Conservation (phyloP, 371 early-diverging fungal genomes). For the Apophysomyces variabilis region DNA sequence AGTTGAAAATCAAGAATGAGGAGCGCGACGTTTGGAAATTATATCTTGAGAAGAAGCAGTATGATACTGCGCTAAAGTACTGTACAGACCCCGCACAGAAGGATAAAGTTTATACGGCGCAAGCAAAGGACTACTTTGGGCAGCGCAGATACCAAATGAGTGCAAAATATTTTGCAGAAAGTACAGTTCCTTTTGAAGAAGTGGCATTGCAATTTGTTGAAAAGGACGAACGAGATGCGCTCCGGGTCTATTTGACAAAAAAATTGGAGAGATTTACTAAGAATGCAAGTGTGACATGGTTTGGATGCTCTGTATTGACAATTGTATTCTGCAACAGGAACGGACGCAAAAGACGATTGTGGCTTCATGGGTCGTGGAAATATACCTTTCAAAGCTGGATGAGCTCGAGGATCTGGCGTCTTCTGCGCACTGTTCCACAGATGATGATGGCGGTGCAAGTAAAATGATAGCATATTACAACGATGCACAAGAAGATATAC, state of each 20-base stretch:
- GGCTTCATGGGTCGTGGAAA: slow-evolving; percentile 88
- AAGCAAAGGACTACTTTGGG: slow-evolving; percentile 85
- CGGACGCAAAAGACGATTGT: slow-evolving; percentile 81
- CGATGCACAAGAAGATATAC: slow-evolving; percentile 54
- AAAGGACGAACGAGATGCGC: slow-evolving; percentile 72
- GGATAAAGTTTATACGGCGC: slow-evolving; percentile 78
- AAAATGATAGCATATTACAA: slow-evolving; percentile 30
- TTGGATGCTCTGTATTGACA: not conserved
- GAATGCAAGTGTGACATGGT: slow-evolving; percentile 48
- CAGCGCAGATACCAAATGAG: slow-evolving; percentile 75
- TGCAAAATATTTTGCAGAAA: slow-evolving; percentile 86
- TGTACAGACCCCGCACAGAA: slow-evolving; percentile 78
- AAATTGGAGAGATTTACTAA: slow-evolving; percentile 66
- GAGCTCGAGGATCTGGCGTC: slow-evolving; percentile 64
- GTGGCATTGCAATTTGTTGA: slow-evolving; percentile 83
- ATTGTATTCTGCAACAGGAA: slow-evolving; percentile 56
- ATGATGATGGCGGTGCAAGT: slow-evolving; percentile 7
- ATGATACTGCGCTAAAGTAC: slow-evolving; percentile 76
- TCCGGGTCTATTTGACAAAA: slow-evolving; percentile 74
- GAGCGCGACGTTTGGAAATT: slow-evolving; percentile 93
- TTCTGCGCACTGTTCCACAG: slow-evolving; percentile 44
- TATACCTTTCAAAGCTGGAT: slow-evolving; percentile 80
- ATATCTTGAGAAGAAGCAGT: slow-evolving; percentile 75
- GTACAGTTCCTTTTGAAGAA: slow-evolving; percentile 84
- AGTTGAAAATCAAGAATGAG: slow-evolving; percentile 86